Evolutionary conservation across 1,284 basidiomycete genomes (phyloP).

Genomic region (Fomitopsis pinicola): DNA sequence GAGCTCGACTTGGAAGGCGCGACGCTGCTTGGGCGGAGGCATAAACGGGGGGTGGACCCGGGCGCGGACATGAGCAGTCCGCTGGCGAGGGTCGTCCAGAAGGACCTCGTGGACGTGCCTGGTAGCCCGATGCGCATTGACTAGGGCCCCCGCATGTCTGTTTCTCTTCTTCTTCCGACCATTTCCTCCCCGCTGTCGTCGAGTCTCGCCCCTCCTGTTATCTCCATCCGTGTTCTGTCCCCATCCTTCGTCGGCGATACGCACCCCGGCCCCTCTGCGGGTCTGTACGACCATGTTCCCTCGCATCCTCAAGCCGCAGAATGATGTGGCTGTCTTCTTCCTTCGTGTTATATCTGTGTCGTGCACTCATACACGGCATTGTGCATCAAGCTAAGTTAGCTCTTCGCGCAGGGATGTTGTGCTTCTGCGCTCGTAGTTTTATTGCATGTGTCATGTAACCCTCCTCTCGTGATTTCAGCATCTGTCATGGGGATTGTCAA

Average conservation of each 20-base stretch:
- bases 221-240: not conserved
- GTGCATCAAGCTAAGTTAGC: not conserved
- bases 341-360: not conserved
- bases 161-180: not conserved
- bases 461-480: too few species aligned
- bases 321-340: not conserved
- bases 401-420: not conserved
- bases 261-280: not conserved
- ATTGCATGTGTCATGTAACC: too few species aligned
- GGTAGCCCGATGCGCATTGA: conserved; percentile 29
- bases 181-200: not conserved
- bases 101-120: conserved; percentile 20
- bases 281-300: not conserved
- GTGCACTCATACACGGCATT: not conserved
- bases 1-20: conserved; percentile 83
- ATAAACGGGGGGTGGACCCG: conserved; percentile 36
- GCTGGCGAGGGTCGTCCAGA: conserved; percentile 11
- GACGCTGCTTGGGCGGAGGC: conserved; percentile 75
- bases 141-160: conserved; percentile 6
- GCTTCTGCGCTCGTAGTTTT: too few species aligned
- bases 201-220: not conserved
- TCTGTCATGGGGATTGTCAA: too few species aligned
- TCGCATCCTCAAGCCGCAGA: not conserved
- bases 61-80: conserved; percentile 20
- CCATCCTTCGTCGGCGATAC: not conserved